phyloP scores from a whole-genome alignment of 2,329 filamentous ascomycete species.

The Trichoderma semiorbis region DNA sequence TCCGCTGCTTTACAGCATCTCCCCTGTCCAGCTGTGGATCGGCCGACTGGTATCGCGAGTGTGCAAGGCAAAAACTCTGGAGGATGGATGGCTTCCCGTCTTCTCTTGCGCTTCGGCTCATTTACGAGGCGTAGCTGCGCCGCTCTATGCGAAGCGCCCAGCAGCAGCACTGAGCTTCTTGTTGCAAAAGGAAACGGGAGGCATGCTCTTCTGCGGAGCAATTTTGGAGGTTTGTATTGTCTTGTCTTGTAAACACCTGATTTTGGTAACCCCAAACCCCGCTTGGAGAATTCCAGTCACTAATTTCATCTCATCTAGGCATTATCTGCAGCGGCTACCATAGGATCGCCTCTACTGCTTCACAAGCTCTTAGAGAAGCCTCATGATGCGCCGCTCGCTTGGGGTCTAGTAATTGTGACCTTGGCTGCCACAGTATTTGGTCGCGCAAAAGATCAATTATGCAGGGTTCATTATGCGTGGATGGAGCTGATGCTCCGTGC shows the following conservation, averaged over 20 bases:
- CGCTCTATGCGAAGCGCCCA: background rate
- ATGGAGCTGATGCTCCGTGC: background rate
- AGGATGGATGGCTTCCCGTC: background rate
- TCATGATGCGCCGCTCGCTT: background rate
- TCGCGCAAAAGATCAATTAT: background rate
- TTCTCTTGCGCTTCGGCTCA: background rate
- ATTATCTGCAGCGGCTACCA: background rate
- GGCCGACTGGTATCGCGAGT: background rate
- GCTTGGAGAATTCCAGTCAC: background rate
- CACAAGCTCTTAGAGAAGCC: background rate
- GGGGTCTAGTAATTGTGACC: background rate
- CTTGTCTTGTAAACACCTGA: background rate
- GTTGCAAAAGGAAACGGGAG: background rate
- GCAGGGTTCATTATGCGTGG: background rate
- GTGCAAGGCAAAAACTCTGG: background rate
- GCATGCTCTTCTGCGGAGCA: background rate
- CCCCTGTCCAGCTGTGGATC: background rate
- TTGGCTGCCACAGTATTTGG: background rate
- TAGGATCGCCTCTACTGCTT: background rate
- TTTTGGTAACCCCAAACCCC: background rate
- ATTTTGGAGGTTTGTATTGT: background rate
- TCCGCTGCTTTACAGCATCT: background rate
- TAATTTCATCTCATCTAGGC: background rate
- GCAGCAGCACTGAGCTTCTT: background rate
- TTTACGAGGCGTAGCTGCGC: background rate